Evolutionary conservation across 352 stramenopile species (phyloP).

Genomic region (Pilasporangium apinafurcum): DNA sequence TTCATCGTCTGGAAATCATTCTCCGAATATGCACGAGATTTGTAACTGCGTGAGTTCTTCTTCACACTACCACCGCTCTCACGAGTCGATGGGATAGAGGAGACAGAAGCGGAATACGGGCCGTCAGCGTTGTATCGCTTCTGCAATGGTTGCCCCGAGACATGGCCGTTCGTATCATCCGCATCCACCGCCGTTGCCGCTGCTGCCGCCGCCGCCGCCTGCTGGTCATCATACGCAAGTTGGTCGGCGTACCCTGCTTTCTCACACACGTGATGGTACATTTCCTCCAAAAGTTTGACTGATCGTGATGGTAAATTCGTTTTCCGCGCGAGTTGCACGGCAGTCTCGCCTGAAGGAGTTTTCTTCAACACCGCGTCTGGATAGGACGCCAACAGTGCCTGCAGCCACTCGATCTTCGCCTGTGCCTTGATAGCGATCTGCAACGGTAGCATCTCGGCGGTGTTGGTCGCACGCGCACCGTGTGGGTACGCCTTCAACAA

Average conservation of each 20-base stretch:
- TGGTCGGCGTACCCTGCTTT: conserved; percentile 58
- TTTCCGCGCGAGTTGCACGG: conserved; percentile 66
- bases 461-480: conserved; percentile 62
- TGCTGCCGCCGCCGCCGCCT: background rate
- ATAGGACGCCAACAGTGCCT: conserved; percentile 76
- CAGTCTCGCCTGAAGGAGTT: conserved; percentile 62
- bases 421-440: conserved; percentile 87
- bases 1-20: conserved; percentile 37
- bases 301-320: conserved; percentile 43
- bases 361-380: conserved; percentile 79
- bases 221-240: conserved; percentile 33
- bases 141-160: background rate
- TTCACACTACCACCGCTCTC: conserved; percentile 9
- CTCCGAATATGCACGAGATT: conserved; percentile 58
- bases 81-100: background rate
- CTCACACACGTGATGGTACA: conserved; percentile 82
- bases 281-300: conserved; percentile 79
- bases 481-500: conserved; percentile 75
- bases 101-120: background rate
- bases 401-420: conserved; percentile 82
- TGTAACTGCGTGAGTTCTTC: conserved; percentile 36
- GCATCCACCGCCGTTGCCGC: background rate
- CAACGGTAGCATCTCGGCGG: conserved; percentile 78
- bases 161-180: background rate
- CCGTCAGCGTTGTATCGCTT: conserved; percentile 5